A percentile compares a stretch with the other conserved stretches of the same genome.
Conservation (phyloP, 768 basidiomycete species). For the Leucosporidium creatinivorum region DNA sequence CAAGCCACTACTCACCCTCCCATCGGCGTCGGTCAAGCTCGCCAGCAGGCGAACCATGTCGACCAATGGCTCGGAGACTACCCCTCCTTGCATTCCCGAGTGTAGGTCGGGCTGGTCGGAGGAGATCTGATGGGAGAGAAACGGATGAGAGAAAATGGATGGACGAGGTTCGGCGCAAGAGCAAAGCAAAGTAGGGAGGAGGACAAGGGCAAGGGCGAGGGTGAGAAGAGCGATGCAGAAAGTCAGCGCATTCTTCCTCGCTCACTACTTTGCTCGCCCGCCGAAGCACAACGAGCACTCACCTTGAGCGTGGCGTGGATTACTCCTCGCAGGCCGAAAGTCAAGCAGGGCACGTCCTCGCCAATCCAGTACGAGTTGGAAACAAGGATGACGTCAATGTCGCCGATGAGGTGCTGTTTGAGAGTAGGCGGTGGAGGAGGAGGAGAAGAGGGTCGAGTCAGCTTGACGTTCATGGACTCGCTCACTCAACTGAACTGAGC, state of each 20-base stretch:
- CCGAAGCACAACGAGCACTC: constrained; percentile 41
- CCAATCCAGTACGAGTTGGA: constrained; percentile 97
- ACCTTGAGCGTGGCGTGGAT: constrained; percentile 70
- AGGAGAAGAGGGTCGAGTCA: too few relatives aligned
- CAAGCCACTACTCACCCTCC: constrained; percentile 45
- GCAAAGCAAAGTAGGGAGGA: background rate
- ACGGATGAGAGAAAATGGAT: background rate
- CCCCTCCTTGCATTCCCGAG: constrained; percentile 90
- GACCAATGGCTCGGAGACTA: constrained; percentile 76
- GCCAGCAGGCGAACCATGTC: constrained; percentile 83
- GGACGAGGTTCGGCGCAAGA: background rate
- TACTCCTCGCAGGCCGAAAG: constrained; percentile 89
- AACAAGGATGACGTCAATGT: constrained; percentile 75
- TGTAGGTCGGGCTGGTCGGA: constrained; percentile 74
- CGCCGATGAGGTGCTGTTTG: constrained; percentile 65
- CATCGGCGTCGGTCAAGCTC: constrained; percentile 53
- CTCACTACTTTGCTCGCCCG: too few relatives aligned
- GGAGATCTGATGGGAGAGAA: constrained; percentile 48
- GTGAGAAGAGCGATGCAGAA: background rate
- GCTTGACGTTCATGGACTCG: too few relatives aligned
- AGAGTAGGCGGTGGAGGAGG: too few relatives aligned
- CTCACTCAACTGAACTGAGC: too few relatives aligned
- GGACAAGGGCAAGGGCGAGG: too few relatives aligned
- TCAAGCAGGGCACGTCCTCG: constrained; percentile 83
- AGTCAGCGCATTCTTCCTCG: background rate